These are phyloP conservation scores for Fraxinus velutina DNA, from an alignment of 305 asterid genomes.

Conservation along the genomic window DNA sequence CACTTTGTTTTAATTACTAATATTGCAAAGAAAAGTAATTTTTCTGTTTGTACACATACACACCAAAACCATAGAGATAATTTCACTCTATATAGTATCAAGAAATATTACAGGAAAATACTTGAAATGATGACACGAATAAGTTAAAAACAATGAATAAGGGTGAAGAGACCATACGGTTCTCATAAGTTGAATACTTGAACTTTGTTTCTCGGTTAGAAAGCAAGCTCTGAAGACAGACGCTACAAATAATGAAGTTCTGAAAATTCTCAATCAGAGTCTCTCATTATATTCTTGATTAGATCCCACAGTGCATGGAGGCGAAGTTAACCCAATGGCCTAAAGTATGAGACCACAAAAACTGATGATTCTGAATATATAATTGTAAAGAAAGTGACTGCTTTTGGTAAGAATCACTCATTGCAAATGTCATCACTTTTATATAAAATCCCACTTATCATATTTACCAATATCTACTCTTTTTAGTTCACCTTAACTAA, in stretches of 20 bases:
- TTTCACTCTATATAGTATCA: not conserved
- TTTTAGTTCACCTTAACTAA: not conserved
- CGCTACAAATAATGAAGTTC: not conserved
- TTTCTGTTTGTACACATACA: not conserved
- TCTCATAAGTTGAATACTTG: constrained; percentile 5
- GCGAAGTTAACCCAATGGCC: constrained; percentile 27
- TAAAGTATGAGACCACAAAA: constrained; percentile 24
- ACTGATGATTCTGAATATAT: constrained; percentile 20
- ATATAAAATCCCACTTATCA: not conserved
- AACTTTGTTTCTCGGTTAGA: not conserved
- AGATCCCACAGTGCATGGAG: constrained; percentile 24
- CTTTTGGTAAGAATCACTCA: not conserved
- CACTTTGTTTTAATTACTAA: not conserved
- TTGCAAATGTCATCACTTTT: not conserved
- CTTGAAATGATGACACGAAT: not conserved
- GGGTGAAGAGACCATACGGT: not conserved
- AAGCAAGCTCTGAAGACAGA: constrained; percentile 5
- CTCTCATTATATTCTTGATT: constrained; percentile 22
- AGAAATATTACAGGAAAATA: not conserved
- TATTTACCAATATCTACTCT: not conserved
- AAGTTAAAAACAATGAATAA: not conserved
- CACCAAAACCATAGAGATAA: not conserved
- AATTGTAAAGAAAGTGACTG: constrained; percentile 10
- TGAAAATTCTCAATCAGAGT: constrained; percentile 14
- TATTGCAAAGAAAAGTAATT: not conserved